Conservation (phyloP, 768 basidiomycete genomes). For the Xanthoconium purpureum region DNA sequence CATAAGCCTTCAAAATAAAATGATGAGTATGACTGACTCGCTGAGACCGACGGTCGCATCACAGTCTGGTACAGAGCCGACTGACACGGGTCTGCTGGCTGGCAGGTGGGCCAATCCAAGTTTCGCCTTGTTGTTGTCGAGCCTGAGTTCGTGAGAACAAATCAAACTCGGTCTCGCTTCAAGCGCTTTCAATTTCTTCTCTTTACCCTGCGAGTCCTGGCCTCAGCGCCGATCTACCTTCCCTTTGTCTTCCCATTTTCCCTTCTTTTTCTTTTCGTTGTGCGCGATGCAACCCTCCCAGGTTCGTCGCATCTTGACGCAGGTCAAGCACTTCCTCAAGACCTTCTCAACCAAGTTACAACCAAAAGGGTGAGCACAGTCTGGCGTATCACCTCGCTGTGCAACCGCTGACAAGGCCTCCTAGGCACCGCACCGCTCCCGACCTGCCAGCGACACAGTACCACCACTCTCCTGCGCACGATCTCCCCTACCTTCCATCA, state of each 20-base stretch:
- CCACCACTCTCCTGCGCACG: constrained; percentile 31
- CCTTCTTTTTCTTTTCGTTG: not conserved
- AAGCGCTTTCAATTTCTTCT: not conserved
- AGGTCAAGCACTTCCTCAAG: constrained; percentile 17
- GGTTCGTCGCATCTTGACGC: constrained; percentile 13
- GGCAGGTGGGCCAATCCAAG: too few relatives aligned
- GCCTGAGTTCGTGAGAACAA: too few relatives aligned
- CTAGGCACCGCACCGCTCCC: constrained; percentile 6
- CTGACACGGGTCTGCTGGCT: too few relatives aligned
- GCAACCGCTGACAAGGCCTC: constrained; percentile 1
- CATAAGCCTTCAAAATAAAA: too few relatives aligned
- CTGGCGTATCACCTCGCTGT: not conserved
- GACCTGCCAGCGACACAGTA: constrained; percentile 12
- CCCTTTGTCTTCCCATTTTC: not conserved
- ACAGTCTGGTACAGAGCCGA: too few relatives aligned
- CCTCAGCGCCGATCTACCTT: not conserved
- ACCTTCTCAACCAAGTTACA: constrained; percentile 18
- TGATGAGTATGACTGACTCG: too few relatives aligned
- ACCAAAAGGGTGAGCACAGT: constrained; percentile 17
- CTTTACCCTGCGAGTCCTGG: not conserved
- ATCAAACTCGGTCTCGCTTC: too few relatives aligned
- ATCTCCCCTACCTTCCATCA: constrained; percentile 48
- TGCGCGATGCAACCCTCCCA: constrained; percentile 14
- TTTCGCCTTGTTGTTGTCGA: too few relatives aligned
- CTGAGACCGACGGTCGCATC: too few relatives aligned